Percentiles rank a stretch among this genome's conserved stretches.
These are phyloP conservation scores for Penicillium canariense DNA, from an alignment of 495 filamentous ascomycete genomes.

Conservation along the genomic window DNA sequence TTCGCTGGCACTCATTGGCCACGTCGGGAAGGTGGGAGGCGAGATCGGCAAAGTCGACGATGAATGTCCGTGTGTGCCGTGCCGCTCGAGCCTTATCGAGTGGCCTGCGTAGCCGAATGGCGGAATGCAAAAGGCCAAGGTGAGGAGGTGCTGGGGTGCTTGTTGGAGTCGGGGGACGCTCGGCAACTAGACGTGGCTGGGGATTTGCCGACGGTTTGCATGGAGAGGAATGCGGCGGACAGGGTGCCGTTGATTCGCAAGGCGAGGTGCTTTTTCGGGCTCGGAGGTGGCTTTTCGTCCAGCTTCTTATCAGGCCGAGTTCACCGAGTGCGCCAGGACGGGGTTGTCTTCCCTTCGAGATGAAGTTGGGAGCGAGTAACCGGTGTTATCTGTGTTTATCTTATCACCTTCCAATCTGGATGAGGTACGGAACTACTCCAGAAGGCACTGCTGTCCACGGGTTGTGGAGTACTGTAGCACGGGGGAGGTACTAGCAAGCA, in stretches of 20 bases:
- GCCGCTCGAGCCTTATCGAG: background rate
- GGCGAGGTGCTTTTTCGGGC: background rate
- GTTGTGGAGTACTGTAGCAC: background rate
- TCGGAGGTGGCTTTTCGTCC: background rate
- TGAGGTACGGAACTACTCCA: background rate
- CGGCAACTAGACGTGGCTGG: background rate
- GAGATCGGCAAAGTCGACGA: slow-evolving; percentile 20
- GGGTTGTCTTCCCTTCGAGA: background rate
- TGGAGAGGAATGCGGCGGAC: background rate
- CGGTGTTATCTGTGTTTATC: background rate
- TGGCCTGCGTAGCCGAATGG: background rate
- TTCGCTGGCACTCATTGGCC: slow-evolving; percentile 13
- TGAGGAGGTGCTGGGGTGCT: background rate
- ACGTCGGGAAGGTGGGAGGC: slow-evolving; percentile 17
- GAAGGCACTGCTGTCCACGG: background rate
- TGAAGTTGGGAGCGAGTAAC: background rate
- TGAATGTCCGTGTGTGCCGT: too few species aligned
- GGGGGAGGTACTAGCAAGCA: background rate
- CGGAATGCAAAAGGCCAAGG: background rate
- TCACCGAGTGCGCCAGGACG: background rate
- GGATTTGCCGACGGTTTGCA: background rate
- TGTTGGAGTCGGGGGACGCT: background rate
- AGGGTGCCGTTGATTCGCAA: background rate
- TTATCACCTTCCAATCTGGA: background rate
- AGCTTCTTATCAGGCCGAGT: background rate